Base-by-base conservation (phyloP, 2,329 filamentous ascomycete species). In the Calonectria henricotiae region DNA sequence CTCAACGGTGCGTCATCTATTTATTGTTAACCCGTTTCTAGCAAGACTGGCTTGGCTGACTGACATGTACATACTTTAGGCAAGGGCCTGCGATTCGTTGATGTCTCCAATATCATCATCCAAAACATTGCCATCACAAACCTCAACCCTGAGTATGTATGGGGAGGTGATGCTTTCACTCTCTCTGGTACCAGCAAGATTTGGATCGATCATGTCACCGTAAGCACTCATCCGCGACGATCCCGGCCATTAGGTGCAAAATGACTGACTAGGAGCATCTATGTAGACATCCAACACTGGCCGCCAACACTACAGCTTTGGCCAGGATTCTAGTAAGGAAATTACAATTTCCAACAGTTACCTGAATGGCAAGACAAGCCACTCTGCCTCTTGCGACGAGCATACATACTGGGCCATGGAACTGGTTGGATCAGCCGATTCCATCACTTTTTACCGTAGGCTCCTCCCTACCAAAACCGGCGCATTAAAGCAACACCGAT, bases 351-450 rank as follows among this genome's bases (percentile, higher is more conserved):
- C 55, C 25, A 61, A 61, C 39, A 61, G 55, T 23, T 61, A 43
- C 9, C 8, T 61, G 5, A 61, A 61, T 20, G 55, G 55, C 55
- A 61, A 61, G 55, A 61, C 55, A 15, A 61, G 37, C 55, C 25
- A 61, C 55, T 61, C 55, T 5, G 23, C 55, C n/a, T 44, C 55
- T 8, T 61, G 55, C 39, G 39, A 61, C 25, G 0, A 41, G 25
- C 55, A 61, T 23, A 61, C 55, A 61, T 61, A 61, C 39, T 61
- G 55, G 55, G 55, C 37, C 37, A 61, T 61, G 55, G 55, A 61
- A 17, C 25, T 61, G 15, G 55, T 61, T 5, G 55, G 55, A 41
- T 43, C 55, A 1, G 55, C 55, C 3, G 55, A 61, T 61, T 61
- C 55, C 23, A 61, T 61, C 25, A 61, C 55, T 13, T 61, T 61